A percentile compares a stretch with the other conserved stretches of the same genome.
These are phyloP conservation scores for Aspergillus candidus DNA, from an alignment of 2,329 filamentous ascomycete genomes.

Conservation along the genomic window DNA sequence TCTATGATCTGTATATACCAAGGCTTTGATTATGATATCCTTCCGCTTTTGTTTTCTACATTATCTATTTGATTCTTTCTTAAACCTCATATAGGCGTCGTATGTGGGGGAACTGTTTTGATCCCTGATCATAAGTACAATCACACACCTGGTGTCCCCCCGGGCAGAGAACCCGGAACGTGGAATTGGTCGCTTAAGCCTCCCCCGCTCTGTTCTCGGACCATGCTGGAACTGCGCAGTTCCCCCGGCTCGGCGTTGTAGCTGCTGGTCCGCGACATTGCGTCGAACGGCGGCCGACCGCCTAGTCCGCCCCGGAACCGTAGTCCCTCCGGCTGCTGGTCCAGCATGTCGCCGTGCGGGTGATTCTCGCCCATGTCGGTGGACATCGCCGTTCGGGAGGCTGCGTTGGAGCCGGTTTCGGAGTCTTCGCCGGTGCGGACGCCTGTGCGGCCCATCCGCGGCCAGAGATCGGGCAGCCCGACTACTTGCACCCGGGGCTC, in stretches of 20 bases:
- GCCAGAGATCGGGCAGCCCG: conserved; percentile 57
- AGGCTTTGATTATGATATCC: conserved; percentile 9
- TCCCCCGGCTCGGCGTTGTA: conserved; percentile 29
- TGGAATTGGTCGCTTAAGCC: conserved; percentile 28
- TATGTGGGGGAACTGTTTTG: no score
- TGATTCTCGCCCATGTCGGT: conserved; percentile 21
- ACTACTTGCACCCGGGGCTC: conserved; percentile 62
- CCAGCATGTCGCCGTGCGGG: conserved; percentile 14
- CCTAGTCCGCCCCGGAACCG: conserved; percentile 27
- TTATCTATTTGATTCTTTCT: neutral
- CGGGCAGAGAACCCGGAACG: conserved; percentile 38
- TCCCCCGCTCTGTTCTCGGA: conserved; percentile 26
- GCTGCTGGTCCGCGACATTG: conserved; percentile 28
- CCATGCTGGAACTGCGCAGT: conserved; percentile 27
- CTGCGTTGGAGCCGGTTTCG: conserved; percentile 28
- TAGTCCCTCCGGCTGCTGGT: conserved; percentile 27
- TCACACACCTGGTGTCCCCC: neutral
- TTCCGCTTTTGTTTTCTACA: neutral
- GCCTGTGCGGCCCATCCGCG: conserved; percentile 48
- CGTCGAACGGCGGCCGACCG: conserved; percentile 25
- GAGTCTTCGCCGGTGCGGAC: conserved; percentile 40
- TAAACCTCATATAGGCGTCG: no score
- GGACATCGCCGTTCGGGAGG: conserved; percentile 25
- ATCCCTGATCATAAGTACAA: neutral
- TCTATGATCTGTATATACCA: conserved; percentile 16